Base-by-base conservation (phyloP, 805 yeast genomes). In the Pichia gijzeniarum region DNA sequence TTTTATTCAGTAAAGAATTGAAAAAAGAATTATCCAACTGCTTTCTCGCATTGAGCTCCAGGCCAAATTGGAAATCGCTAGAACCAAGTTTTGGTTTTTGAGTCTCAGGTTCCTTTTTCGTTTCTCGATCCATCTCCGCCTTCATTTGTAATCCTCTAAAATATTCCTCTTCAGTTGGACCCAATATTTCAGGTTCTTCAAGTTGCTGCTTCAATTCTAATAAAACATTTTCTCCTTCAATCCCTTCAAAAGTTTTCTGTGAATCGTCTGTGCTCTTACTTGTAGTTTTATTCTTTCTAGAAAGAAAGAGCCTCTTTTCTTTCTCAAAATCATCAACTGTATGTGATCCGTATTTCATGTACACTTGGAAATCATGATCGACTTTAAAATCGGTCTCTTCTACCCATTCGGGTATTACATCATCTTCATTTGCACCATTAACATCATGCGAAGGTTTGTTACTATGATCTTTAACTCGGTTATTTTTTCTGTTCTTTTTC, bases 311-410 rank as follows among this genome's bases (percentile, higher is more conserved):
- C 43, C 50, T 35, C 44, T 60, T 61, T 28, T 62, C 66, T 27
- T 53, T 47, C 43, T 62, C 66, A 22, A 62, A 53, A 22, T 62
- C 66, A 43, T 59, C 58, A 36, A 53, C 50, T 10, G 63, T 55
- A 45, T 57, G 61, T 3, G 48, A 20, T 2, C 63, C 63, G 17
- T 53, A 54, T 3, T 47, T 31, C 33, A 49, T 43, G 48, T 60
- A 62, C 5, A 53, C 43, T 7, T 58, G 51, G 34, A 62, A 57
- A 47, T 54, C 60, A n/a, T 49, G 37, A 37, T 62, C 66, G 10
- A 57, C 57, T 35, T 60, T 58, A 49, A 62, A 62, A 42, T 62
- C 63, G 2, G 62, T 56, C 35, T 61, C 67, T 17, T 53, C 57
- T 31, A 56, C 49, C 67, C 67, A 62, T 41, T 56, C 64, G 1